Evolutionary conservation across 2,329 filamentous ascomycete genomes (phyloP).

Genomic region (Didymella pinodella): DNA sequence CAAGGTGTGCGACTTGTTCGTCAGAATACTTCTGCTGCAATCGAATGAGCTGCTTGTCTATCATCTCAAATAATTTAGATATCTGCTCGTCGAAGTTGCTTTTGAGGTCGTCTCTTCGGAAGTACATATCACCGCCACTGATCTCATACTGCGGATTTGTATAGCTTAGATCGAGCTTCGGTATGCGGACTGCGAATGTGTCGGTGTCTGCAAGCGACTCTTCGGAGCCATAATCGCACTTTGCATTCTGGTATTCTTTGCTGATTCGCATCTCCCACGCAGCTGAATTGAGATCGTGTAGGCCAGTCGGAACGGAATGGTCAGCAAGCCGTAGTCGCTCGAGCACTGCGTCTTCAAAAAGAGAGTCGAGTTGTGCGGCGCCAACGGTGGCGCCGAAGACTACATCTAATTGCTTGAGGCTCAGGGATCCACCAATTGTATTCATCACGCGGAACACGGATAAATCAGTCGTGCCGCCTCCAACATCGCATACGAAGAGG

Average conservation of each 20-base stretch:
- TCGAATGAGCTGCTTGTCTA: slow-evolving; percentile 42
- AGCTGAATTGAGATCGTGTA: slow-evolving; percentile 18
- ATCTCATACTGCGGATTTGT: slow-evolving; percentile 25
- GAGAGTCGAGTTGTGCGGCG: slow-evolving; percentile 31
- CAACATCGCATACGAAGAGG: slow-evolving; percentile 60
- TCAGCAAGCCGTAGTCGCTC: slow-evolving; percentile 36
- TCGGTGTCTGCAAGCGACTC: slow-evolving; percentile 39
- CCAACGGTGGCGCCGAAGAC: slow-evolving; percentile 52
- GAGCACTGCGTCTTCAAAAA: slow-evolving; percentile 36
- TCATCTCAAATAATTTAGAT: slow-evolving; percentile 39
- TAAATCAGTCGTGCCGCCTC: slow-evolving; percentile 59
- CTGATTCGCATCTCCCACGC: slow-evolving; percentile 48
- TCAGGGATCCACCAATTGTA: slow-evolving; percentile 18
- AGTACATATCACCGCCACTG: slow-evolving; percentile 31
- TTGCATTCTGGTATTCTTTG: slow-evolving; percentile 49
- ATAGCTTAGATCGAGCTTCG: slow-evolving; percentile 34
- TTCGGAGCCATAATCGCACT: slow-evolving; percentile 43
- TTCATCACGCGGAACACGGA: slow-evolving; percentile 48
- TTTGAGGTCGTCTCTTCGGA: slow-evolving; percentile 38
- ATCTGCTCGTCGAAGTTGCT: slow-evolving; percentile 31
- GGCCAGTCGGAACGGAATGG: slow-evolving; percentile 20
- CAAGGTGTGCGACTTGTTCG: slow-evolving; percentile 38
- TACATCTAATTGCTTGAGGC: slow-evolving; percentile 48
- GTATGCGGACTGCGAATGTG: slow-evolving; percentile 42
- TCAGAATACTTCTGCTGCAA: slow-evolving; percentile 37